These are phyloP conservation scores for Colletotrichum zoysiae DNA, from an alignment of 2,329 filamentous ascomycete species.

Conservation along the genomic window DNA sequence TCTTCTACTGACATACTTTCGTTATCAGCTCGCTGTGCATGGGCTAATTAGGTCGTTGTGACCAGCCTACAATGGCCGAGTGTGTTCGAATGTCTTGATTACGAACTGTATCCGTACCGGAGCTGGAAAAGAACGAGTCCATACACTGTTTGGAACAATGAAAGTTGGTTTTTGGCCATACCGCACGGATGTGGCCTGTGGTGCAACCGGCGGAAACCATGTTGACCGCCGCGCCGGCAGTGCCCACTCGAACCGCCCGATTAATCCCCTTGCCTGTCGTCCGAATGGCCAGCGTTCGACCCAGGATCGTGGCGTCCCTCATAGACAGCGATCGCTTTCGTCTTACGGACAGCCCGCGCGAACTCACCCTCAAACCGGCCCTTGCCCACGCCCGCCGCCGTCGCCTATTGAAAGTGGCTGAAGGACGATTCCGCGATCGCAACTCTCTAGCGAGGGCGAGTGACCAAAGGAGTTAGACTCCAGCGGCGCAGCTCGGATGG, in stretches of 20 bases:
- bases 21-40: neutral
- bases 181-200: slow-evolving; percentile 26
- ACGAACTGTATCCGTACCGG: neutral
- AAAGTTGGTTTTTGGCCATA: slow-evolving; percentile 30
- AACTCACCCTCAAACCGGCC: slow-evolving; percentile 18
- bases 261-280: slow-evolving; percentile 21
- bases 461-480: slow-evolving; percentile 27
- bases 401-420: slow-evolving; percentile 27
- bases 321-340: slow-evolving; percentile 31
- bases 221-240: slow-evolving; percentile 18
- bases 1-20: slow-evolving; percentile 13
- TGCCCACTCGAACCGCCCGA: slow-evolving; percentile 10
- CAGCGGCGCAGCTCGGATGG: slow-evolving; percentile 25
- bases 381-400: slow-evolving; percentile 18
- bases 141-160: neutral
- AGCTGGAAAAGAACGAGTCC: neutral
- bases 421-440: slow-evolving; percentile 20
- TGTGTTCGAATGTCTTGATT: neutral
- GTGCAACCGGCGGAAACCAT: slow-evolving; percentile 35
- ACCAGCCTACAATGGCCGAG: slow-evolving; percentile 1
- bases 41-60: neutral
- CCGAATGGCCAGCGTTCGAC: slow-evolving; percentile 8
- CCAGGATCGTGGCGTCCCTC: slow-evolving; percentile 32
- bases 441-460: slow-evolving; percentile 1
- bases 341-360: slow-evolving; percentile 37